Evolutionary conservation across 192 early-diverging fungal species (phyloP).

Genomic region (Coemansia sp.): DNA sequence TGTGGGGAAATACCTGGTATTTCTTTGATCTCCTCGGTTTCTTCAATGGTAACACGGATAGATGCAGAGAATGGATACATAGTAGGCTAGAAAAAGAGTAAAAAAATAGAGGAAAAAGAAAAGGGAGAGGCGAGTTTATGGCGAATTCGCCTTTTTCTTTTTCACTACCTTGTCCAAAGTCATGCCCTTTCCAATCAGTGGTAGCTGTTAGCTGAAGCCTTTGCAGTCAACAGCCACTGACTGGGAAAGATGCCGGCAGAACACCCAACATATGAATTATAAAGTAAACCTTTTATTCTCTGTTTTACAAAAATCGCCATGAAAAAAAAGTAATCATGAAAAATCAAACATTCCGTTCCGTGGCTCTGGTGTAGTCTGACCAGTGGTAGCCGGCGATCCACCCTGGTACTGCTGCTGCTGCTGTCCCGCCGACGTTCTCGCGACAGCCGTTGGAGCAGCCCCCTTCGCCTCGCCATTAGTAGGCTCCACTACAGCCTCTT

Average conservation of each 20-base stretch:
- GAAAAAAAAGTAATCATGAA: neutral
- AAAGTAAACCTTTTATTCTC: neutral
- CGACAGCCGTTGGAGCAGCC: neutral
- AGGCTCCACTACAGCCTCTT: neutral
- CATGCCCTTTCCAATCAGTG: neutral
- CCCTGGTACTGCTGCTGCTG: neutral
- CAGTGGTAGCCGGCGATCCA: neutral
- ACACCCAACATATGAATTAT: neutral
- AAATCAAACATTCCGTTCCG: conserved; percentile 14
- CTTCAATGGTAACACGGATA: neutral
- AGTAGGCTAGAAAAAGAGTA: neutral
- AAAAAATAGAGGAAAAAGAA: neutral
- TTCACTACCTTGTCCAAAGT: neutral
- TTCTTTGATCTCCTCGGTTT: neutral
- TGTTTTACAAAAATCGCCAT: neutral
- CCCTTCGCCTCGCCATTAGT: neutral
- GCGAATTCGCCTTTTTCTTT: neutral
- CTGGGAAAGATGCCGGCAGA: neutral
- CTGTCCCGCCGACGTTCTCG: neutral
- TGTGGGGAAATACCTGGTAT: neutral
- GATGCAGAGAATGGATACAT: neutral
- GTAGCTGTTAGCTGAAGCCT: neutral
- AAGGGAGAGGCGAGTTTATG: neutral
- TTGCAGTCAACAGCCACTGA: no score
- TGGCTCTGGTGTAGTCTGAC: conserved; percentile 1